A percentile compares a stretch with the other conserved stretches of the same genome.
These are phyloP conservation scores for Rhodotorula glutinis DNA, from an alignment of 1,284 basidiomycete genomes.

Conservation along the genomic window DNA sequence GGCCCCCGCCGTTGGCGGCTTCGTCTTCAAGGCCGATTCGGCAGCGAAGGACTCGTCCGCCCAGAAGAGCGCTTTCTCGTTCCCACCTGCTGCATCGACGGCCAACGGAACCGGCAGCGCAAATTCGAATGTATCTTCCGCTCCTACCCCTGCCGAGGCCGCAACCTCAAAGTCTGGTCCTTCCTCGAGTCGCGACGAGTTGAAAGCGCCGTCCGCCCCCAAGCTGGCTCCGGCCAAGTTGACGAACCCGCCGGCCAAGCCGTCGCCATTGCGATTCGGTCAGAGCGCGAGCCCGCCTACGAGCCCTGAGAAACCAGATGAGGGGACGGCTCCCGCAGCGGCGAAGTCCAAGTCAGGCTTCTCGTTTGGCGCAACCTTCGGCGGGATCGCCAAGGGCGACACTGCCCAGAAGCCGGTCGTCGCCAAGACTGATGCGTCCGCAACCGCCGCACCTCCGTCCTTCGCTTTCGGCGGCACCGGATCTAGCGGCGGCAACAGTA, in stretches of 20 bases:
- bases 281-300: constrained; percentile 33
- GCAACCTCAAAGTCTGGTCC: not conserved
- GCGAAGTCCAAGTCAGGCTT: constrained; percentile 21
- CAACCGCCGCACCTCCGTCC: no score
- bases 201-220: constrained; percentile 27
- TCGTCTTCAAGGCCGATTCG: constrained; percentile 40
- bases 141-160: not conserved
- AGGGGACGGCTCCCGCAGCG: not conserved
- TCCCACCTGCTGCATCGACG: constrained; percentile 26
- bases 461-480: constrained; percentile 13
- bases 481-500: not conserved
- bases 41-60: constrained; percentile 19
- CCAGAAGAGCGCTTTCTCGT: constrained; percentile 41
- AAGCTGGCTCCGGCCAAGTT: constrained; percentile 33
- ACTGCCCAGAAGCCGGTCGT: constrained; percentile 1
- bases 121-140: not conserved
- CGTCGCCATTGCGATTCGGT: constrained; percentile 32
- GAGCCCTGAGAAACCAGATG: constrained; percentile 3
- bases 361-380: constrained; percentile 35
- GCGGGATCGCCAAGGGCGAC: constrained; percentile 31
- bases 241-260: constrained; percentile 32
- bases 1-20: constrained; percentile 34
- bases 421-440: no score
- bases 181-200: constrained; percentile 1
- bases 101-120: not conserved